Percentiles rank a stretch among this genome's conserved stretches.
These are phyloP conservation scores for Forsythia suspensa DNA, from an alignment of 257 asterid species.

Conservation along the genomic window DNA sequence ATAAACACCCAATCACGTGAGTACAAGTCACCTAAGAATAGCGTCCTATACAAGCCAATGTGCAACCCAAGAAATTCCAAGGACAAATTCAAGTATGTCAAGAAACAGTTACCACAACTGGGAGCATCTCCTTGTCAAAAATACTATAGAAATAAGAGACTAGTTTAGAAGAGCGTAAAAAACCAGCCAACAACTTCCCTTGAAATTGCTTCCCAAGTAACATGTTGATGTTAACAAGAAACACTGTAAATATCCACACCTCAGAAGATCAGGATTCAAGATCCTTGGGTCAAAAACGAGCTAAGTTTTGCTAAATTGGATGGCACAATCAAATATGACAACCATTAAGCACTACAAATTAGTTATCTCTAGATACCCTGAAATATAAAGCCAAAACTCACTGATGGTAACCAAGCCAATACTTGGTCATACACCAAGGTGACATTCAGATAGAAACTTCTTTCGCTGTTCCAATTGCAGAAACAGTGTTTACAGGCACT, in stretches of 20 bases:
- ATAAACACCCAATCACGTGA: constrained; percentile 48
- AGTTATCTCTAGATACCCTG: constrained; percentile 25
- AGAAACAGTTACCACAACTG: constrained; percentile 35
- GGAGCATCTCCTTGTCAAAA: constrained; percentile 52
- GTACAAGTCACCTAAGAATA: constrained; percentile 46
- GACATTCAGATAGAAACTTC: constrained; percentile 16
- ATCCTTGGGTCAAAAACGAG: constrained; percentile 23
- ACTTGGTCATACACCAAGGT: constrained; percentile 16
- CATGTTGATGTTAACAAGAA: constrained; percentile 21
- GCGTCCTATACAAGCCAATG: constrained; percentile 43
- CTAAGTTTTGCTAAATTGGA: constrained; percentile 26
- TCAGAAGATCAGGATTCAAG: constrained; percentile 27
- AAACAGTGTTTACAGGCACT: constrained; percentile 12
- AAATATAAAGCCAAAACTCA: constrained; percentile 23
- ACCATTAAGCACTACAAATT: constrained; percentile 22
- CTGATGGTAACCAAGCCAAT: constrained; percentile 20
- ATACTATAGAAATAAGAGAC: constrained; percentile 30
- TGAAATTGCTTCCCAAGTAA: constrained; percentile 30
- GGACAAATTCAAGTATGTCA: constrained; percentile 46
- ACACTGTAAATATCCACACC: constrained; percentile 34
- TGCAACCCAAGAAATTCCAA: constrained; percentile 48
- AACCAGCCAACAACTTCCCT: constrained; percentile 34
- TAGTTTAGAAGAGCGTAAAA: constrained; percentile 21
- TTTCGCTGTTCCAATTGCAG: constrained; percentile 28
- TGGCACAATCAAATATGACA: constrained; percentile 25